phyloP scores from a whole-genome alignment of 2,329 filamentous ascomycete genomes.

The Cladosporium austrohemisphaericum region DNA sequence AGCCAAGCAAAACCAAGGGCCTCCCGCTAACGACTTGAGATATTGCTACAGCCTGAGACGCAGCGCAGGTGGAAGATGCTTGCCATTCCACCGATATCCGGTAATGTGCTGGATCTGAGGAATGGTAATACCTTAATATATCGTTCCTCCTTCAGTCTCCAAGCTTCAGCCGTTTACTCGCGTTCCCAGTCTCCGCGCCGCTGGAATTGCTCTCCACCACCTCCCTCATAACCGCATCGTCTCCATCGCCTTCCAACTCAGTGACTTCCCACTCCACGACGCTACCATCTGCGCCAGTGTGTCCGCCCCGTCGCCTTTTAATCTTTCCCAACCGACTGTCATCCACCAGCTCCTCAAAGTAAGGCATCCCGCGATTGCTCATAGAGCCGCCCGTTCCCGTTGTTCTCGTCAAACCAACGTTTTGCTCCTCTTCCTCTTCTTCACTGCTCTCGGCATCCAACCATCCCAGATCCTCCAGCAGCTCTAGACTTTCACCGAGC shows the following conservation, averaged over 20 bases:
- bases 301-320: conserved; percentile 58
- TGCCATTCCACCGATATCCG: no score
- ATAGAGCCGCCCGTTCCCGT: conserved; percentile 16
- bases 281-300: conserved; percentile 61
- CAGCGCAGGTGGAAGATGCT: no score
- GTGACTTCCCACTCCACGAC: conserved; percentile 79
- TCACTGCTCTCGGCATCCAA: conserved; percentile 41
- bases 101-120: no score
- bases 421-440: conserved; percentile 32
- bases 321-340: conserved; percentile 69
- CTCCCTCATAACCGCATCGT: conserved; percentile 6
- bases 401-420: conserved; percentile 18
- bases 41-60: no score
- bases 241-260: conserved; percentile 51
- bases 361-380: conserved; percentile 61
- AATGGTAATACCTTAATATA: no score
- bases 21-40: no score
- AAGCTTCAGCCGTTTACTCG: conserved; percentile 23
- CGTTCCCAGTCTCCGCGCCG: background rate
- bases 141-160: background rate
- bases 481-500: conserved; percentile 63
- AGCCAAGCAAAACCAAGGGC: no score
- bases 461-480: conserved; percentile 70
- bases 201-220: background rate
- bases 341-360: conserved; percentile 79